Percentiles rank a stretch among this genome's conserved stretches.
phyloP scores from a whole-genome alignment of 2,329 filamentous ascomycete species.

The Scedosporium boydii region DNA sequence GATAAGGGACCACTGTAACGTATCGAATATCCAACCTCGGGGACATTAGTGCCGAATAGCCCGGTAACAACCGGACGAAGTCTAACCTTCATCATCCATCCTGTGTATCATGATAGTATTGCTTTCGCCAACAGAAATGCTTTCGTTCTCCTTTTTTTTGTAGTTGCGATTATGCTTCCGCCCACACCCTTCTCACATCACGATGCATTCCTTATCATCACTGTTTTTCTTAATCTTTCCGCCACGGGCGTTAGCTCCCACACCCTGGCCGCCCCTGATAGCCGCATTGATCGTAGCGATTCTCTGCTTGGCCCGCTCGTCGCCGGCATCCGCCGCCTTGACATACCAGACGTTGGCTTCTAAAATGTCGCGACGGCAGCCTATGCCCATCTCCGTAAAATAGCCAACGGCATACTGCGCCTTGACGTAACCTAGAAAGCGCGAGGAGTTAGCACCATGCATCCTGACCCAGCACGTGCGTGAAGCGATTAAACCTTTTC shows the following conservation, averaged over 20 bases:
- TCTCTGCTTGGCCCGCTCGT: constrained; percentile 80
- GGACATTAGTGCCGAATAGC: background rate
- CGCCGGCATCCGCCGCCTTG: constrained; percentile 82
- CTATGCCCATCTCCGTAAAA: constrained; percentile 98
- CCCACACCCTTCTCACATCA: constrained; percentile 39
- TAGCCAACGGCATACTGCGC: constrained; percentile 95
- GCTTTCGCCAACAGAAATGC: background rate
- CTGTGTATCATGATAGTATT: background rate
- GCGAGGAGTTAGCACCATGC: background rate
- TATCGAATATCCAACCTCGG: too few species aligned
- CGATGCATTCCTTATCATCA: constrained; percentile 46
- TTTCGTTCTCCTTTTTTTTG: background rate
- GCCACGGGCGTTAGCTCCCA: constrained; percentile 37
- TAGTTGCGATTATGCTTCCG: background rate
- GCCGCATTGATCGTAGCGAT: constrained; percentile 80
- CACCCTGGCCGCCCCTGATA: constrained; percentile 51
- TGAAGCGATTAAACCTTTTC: background rate
- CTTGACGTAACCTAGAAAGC: constrained; percentile 46
- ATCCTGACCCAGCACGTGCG: background rate
- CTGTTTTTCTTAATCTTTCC: constrained; percentile 42
- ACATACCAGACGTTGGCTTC: constrained; percentile 99
- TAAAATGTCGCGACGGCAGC: constrained; percentile 84
- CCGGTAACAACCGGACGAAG: background rate
- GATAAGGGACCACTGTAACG: too few species aligned
- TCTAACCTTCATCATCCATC: background rate